Evolutionary conservation across 768 basidiomycete species (phyloP), one percentile per base, ranked within the genome.

Genomic region (Holtermannia corniformis): DNA sequence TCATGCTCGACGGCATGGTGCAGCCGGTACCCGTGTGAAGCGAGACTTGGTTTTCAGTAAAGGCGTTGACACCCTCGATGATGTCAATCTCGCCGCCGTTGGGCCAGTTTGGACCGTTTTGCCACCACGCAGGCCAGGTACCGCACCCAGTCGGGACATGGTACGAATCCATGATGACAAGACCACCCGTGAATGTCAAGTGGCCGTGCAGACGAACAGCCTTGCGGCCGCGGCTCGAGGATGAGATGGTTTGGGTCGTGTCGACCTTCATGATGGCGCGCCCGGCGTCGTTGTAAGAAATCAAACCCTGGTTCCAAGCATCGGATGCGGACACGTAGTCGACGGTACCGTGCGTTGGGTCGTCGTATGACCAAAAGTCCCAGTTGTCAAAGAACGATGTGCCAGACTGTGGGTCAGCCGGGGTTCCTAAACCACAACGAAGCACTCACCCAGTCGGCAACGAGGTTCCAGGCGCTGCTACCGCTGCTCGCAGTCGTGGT

Each of bases 61-160:
- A 66, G 21, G 55, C 50, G 69, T 78, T 76, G 56, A 79, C 76
- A 55, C 76, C 76, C 67, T 78, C 77, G 44, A 75, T 48, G 51
- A 76, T 71, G 60, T 76, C 75, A 32, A 75, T 75, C 55, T 75
- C 73, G 24, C 71, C 72, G 12, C 66, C 66, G 41, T 55, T 27
- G 16, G 68, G 68, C 70, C 68, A 74, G 57, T 73, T 72, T 48
- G 76, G 77, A 5, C 78, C 78, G 60, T 79, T 76, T 40, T 74
- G 73, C 78, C 78, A 79, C 69, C 77, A 79, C 3, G 78, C 78
- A 41, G 86, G 87, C 88, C 87, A 90, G 22, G 82, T 83, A 32
- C 83, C 89, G 71, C 89, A 92, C 13, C 89, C 90, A 0, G 82
- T 82, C 5, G 89, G 89, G 84, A 91, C 88, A 68, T 93, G 89